Conservation (phyloP, 371 early-diverging fungal genomes). For the Actinomucor elegans region DNA sequence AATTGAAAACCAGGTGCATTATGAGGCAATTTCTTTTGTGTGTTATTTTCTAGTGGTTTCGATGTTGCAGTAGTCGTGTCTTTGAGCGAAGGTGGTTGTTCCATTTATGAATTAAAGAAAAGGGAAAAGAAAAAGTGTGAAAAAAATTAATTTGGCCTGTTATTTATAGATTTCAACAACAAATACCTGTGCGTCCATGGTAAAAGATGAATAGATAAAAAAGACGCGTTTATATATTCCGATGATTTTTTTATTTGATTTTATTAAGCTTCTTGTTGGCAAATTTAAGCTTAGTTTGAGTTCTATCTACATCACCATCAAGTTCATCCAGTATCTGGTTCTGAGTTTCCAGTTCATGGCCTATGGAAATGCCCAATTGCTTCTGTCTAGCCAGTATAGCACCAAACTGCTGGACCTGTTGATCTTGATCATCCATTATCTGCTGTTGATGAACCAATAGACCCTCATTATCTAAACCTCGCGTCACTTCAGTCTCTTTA, state of each 20-base stretch:
- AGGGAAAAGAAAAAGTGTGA: constrained; percentile 1
- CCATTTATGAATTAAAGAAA: constrained; percentile 3
- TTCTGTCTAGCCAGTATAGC: constrained; percentile 79
- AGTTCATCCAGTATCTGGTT: constrained; percentile 85
- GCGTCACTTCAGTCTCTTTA: constrained; percentile 76
- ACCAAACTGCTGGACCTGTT: constrained; percentile 72
- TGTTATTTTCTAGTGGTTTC: not conserved
- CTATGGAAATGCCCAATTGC: constrained; percentile 83
- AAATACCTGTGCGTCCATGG: too few species aligned
- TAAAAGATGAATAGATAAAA: not conserved
- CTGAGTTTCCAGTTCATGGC: constrained; percentile 87
- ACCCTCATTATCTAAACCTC: constrained; percentile 74
- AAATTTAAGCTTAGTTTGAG: constrained; percentile 71
- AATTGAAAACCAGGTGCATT: constrained; percentile 46
- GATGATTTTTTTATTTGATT: constrained; percentile 62
- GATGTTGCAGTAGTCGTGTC: not conserved
- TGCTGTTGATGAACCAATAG: constrained; percentile 76
- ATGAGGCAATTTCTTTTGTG: constrained; percentile 7
- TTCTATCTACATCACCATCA: constrained; percentile 73
- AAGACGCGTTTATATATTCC: not conserved
- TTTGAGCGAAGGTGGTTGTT: not conserved
- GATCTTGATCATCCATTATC: constrained; percentile 83
- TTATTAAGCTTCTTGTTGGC: constrained; percentile 78
- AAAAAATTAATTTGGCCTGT: too few species aligned
- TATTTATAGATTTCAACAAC: constrained; percentile 3